Evolutionary conservation across 345 rosid species (phyloP), one percentile per base, ranked within the genome.

Genomic region (Populus pruinosa): DNA sequence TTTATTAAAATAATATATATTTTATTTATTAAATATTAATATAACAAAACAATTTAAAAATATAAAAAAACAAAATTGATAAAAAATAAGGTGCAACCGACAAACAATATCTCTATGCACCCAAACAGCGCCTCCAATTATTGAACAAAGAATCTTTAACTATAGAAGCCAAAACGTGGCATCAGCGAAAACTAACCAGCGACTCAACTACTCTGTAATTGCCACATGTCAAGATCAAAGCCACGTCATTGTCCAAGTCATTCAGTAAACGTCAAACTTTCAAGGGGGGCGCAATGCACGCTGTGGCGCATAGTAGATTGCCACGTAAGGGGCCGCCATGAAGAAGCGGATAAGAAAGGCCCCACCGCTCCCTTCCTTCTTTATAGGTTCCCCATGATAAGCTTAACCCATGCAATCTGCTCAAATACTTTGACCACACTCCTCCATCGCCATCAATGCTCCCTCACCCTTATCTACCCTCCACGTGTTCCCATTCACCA

Each of bases 261-360:
- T 36, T 27, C 43, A 36, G 75, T n/a, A 12, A 21, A 13, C 7
- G 75, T 20, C 39, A 33, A 47, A 14, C 11, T 18, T 14, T 17
- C 38, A 31, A 14, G 55, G 2, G 2, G 75, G n/a, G 84, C 87
- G 81, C 78, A 62, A 74, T 70, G 73, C 77, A 59, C 80, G 73
- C 78, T 0, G 25, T 0, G 41, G 84, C 82, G 72, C 74, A 76
- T 21, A 68, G 65, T 74, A 72, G 78, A 41, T 11, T 11, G 73
- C 77, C 61, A 53, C 18, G 20, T 44, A 6, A 41, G 84, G 75
- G 89, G 88, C 84, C 78, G 84, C 73, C 85, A 85, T 65, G 79
- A n/a, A 86, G 73, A 43, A 64, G 78, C 89, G 90, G 91, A 90
- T 81, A 86, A 84, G 81, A 41, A 56, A 23, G 17, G 27, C 47